These are phyloP conservation scores for Diaporthe citriasiana DNA, from an alignment of 2,329 filamentous ascomycete genomes.

Conservation along the genomic window DNA sequence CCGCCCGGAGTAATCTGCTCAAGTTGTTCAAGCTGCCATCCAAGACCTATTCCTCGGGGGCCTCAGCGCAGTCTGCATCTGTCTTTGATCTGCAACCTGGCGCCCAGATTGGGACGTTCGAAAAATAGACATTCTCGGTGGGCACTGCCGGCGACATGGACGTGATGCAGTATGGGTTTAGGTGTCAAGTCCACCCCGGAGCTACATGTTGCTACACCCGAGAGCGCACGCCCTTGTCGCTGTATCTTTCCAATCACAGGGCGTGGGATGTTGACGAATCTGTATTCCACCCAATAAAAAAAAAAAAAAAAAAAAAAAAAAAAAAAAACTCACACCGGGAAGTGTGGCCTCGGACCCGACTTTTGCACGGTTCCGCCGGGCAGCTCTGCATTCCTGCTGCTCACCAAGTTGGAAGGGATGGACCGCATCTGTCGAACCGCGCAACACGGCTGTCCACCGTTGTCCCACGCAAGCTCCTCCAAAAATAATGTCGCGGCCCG, in stretches of 20 bases:
- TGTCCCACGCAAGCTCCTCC: slow-evolving; percentile 24
- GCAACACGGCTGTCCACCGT: slow-evolving; percentile 28
- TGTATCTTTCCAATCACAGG: background rate
- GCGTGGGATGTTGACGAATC: background rate
- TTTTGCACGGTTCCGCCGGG: slow-evolving; percentile 22
- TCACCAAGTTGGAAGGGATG: background rate
- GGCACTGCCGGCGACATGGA: background rate
- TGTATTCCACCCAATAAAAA: slow-evolving; percentile 6
- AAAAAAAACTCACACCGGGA: background rate
- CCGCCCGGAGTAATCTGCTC: background rate
- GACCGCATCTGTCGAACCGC: slow-evolving; percentile 3
- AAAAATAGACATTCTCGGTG: too few relatives aligned
- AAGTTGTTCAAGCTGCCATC: background rate
- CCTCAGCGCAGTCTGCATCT: background rate
- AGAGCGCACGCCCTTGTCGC: background rate
- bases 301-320: slow-evolving; percentile 8
- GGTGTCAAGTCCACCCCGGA: background rate
- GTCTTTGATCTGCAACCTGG: background rate
- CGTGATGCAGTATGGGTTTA: background rate
- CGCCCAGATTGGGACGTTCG: background rate
- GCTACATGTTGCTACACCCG: background rate
- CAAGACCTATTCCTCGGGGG: background rate
- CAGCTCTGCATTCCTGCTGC: slow-evolving; percentile 17
- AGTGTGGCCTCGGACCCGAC: slow-evolving; percentile 23
- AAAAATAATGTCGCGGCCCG: slow-evolving; percentile 33